Conservation (phyloP, 192 early-diverging fungal genomes). For the Coemansia sp. region DNA sequence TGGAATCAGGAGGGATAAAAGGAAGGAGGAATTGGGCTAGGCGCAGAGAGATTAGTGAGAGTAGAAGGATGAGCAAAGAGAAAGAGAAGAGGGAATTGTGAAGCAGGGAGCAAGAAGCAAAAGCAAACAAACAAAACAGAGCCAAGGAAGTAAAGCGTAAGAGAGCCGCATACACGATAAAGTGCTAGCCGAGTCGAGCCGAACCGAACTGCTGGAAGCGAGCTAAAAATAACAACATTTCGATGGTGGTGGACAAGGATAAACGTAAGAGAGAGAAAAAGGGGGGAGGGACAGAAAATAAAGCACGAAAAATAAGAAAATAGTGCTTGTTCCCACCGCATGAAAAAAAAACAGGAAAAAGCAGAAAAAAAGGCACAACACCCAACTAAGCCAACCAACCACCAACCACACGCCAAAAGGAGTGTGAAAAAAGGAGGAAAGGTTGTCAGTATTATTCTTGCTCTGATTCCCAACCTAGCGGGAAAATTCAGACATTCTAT, state of each 20-base stretch:
- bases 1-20: not conserved
- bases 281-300: not conserved
- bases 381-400: no score
- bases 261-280: not conserved
- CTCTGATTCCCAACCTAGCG: no score
- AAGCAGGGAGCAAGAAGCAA: not conserved
- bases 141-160: not conserved
- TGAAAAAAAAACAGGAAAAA: no score
- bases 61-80: not conserved
- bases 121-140: not conserved
- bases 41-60: not conserved
- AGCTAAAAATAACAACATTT: conserved; percentile 1
- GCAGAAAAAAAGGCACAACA: no score
- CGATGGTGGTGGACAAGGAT: not conserved
- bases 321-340: no score
- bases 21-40: not conserved
- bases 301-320: no score
- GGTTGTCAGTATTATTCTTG: no score
- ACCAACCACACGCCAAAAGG: no score
- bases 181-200: not conserved
- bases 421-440: no score
- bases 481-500: no score
- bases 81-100: not conserved
- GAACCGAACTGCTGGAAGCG: not conserved
- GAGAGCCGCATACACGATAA: no score